phyloP scores from a whole-genome alignment of 2,329 filamentous ascomycete species.

The Hypomyces perniciosus region DNA sequence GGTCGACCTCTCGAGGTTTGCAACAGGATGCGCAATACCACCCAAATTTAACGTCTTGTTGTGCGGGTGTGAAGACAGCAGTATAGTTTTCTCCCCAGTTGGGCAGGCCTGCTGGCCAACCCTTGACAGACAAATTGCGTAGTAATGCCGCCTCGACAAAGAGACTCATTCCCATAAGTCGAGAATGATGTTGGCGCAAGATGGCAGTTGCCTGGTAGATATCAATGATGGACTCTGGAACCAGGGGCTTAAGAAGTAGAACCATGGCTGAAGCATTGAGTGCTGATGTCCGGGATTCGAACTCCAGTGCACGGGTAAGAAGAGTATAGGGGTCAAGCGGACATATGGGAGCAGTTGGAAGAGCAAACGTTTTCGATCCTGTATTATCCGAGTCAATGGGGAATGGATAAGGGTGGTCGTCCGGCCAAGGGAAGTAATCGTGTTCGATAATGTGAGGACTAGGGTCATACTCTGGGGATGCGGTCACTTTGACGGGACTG shows the following conservation, averaged over 20 bases:
- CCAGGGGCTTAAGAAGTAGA: constrained; percentile 51
- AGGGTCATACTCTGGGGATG: constrained; percentile 31
- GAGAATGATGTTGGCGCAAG: constrained; percentile 53
- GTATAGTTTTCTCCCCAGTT: constrained; percentile 51
- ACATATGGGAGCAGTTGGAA: constrained; percentile 16
- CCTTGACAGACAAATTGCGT: constrained; percentile 54
- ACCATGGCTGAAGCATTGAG: constrained; percentile 57
- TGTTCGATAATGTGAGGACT: constrained; percentile 44
- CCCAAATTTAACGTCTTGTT: constrained; percentile 48
- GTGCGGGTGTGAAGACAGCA: constrained; percentile 46
- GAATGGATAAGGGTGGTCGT: constrained; percentile 51
- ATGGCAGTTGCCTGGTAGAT: constrained; percentile 49
- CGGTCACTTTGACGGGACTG: constrained; percentile 22
- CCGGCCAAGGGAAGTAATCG: constrained; percentile 54
- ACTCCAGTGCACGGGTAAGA: constrained; percentile 47
- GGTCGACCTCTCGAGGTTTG: constrained; percentile 50
- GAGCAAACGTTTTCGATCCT: constrained; percentile 6
- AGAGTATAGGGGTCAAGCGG: constrained; percentile 52
- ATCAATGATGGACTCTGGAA: constrained; percentile 51
- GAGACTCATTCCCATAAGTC: constrained; percentile 53
- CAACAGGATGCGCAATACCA: constrained; percentile 51
- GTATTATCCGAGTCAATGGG: constrained; percentile 22
- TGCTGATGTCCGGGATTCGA: constrained; percentile 50
- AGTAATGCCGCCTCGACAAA: constrained; percentile 56
- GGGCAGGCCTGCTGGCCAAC: constrained; percentile 47